Evolutionary conservation across 352 stramenopile species (phyloP).

Genomic region (Pythium volutum): DNA sequence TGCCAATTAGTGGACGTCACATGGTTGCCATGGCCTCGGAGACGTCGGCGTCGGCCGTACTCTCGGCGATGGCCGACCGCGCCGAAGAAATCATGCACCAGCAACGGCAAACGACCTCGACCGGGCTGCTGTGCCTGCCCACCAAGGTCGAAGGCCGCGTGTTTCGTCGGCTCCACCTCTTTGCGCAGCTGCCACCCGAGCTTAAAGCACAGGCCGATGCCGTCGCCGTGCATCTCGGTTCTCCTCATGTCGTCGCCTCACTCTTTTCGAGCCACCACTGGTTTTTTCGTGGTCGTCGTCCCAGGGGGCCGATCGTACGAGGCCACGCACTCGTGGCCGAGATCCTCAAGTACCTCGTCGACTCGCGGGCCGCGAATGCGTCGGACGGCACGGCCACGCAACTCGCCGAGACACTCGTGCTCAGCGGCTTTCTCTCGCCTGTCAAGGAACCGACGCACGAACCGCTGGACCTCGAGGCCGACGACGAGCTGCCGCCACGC

Average conservation of each 20-base stretch:
- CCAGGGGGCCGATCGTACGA: slow-evolving; percentile 31
- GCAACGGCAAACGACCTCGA: slow-evolving; percentile 6
- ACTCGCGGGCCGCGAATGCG: slow-evolving; percentile 23
- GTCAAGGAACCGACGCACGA: slow-evolving; percentile 20
- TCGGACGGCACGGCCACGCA: slow-evolving; percentile 27
- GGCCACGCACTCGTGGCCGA: slow-evolving; percentile 37
- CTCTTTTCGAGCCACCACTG: slow-evolving; percentile 22
- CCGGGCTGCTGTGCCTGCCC: slow-evolving; percentile 4
- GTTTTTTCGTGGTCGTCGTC: too few species aligned
- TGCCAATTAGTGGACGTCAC: too few species aligned
- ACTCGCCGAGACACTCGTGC: slow-evolving; percentile 30
- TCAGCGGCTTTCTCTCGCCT: slow-evolving; percentile 34
- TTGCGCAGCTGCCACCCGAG: slow-evolving; percentile 16
- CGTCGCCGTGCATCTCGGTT: slow-evolving; percentile 11
- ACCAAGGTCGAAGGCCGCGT: slow-evolving; percentile 29
- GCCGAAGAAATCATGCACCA: slow-evolving; percentile 17
- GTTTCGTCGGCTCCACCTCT: slow-evolving; percentile 30
- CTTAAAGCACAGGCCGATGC: slow-evolving; percentile 18
- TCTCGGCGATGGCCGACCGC: slow-evolving; percentile 35
- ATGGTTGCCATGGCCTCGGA: neutral
- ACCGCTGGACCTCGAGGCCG: neutral
- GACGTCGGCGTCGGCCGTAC: slow-evolving; percentile 25
- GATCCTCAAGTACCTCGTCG: slow-evolving; percentile 25
- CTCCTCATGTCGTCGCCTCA: neutral
- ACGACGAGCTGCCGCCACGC: neutral